Percentiles rank a stretch among this genome's conserved stretches.
These are phyloP conservation scores for Paramecium octaurelia DNA, from an alignment of 73 alveolate species.

Conservation along the genomic window DNA sequence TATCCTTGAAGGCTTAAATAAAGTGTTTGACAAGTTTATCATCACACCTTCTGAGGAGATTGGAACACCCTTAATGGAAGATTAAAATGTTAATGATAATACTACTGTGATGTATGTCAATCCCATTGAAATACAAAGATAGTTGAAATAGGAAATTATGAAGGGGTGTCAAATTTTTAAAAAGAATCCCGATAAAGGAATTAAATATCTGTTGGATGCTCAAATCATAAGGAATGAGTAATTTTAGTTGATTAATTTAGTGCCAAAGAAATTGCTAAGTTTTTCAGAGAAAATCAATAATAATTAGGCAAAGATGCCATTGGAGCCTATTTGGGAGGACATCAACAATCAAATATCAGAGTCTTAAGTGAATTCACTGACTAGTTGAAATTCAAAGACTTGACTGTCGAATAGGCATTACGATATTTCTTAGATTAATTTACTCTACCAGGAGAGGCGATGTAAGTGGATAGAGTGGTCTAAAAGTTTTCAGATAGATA, in stretches of 20 bases:
- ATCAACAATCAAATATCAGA: slow-evolving; percentile 2
- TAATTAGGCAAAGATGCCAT: slow-evolving; percentile 41
- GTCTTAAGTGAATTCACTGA: slow-evolving; percentile 61
- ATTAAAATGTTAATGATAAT: slow-evolving; percentile 14
- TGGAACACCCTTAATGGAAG: background rate
- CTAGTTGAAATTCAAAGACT: background rate
- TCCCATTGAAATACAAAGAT: slow-evolving; percentile 43
- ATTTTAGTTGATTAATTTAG: background rate
- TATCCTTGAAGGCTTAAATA: background rate
- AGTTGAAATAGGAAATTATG: slow-evolving; percentile 30
- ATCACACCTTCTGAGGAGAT: background rate
- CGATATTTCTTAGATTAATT: slow-evolving; percentile 53
- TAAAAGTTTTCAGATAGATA: slow-evolving; percentile 92
- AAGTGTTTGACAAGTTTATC: background rate
- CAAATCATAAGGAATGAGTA: background rate
- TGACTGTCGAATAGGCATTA: slow-evolving; percentile 49
- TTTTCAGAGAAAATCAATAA: slow-evolving; percentile 27
- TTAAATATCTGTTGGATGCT: slow-evolving; percentile 28
- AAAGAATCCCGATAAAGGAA: slow-evolving; percentile 53
- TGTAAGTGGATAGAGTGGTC: slow-evolving; percentile 91
- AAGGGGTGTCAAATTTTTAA: slow-evolving; percentile 32
- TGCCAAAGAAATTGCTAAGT: slow-evolving; percentile 56
- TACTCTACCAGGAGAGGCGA: slow-evolving; percentile 56
- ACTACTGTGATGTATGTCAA: background rate
- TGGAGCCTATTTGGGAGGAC: slow-evolving; percentile 59